Evolutionary conservation across 192 early-diverging fungal genomes (phyloP), one percentile per base, ranked within the genome.

Genomic region (Podila verticillata): DNA sequence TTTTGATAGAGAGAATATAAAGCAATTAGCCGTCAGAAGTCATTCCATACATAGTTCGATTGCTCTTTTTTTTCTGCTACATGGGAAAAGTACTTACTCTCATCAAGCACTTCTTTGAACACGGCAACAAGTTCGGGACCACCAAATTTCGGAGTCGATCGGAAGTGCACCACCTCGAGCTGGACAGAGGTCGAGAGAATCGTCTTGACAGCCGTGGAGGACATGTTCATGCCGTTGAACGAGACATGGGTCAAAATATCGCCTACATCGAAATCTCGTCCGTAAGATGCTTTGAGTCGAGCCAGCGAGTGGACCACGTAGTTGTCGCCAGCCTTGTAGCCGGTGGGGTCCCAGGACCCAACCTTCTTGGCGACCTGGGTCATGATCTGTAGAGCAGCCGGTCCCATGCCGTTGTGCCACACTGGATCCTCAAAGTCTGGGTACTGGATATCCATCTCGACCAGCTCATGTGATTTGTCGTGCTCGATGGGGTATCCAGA

Each of bases 151-250:
- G 51, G 51, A 24, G 51, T 54, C n/a, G 51, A 54, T 54, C 51
- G 51, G 24, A 54, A 54, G 6, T 54, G 51, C n/a, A 54, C 24
- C 51, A 54, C 51, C 51, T 54, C 51, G n/a, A 54, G 51, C 20
- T 54, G 51, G 22, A 54, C 24, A 26, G 51, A 54, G 24, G 20
- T 26, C 20, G 51, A 19, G 51, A 54, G 51, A 54, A 54, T 54
- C 51, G 51, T 54, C 51, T 54, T 54, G 51, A 54, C 51, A 1
- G 51, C 51, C 20, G 51, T 26, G 24, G 51, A 19, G 51, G 51
- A 54, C 51, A 54, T 54, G 51, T 54, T 54, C 51, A 54, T 24
- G 51, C 51, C 51, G 51, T 54, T 54, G 22, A 54, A 54, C 51
- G 51, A 54, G 17, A 54, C 51, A 26, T 54, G 51, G 0, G 51